phyloP scores from a whole-genome alignment of 2,329 filamentous ascomycete species.

The Nectriaceae sp. region DNA sequence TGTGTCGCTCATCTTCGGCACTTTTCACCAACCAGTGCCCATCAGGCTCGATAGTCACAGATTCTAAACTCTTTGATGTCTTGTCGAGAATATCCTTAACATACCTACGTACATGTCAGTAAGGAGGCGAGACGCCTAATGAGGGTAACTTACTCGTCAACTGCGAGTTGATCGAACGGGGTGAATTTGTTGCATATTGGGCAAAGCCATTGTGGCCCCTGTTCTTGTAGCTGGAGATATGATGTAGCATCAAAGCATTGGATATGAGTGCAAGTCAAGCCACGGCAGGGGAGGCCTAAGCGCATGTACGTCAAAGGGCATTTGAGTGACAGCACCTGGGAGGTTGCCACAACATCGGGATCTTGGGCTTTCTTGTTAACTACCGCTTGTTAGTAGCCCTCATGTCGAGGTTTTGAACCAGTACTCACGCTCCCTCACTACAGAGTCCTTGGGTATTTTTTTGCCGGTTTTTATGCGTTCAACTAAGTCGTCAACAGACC shows the following conservation, averaged over 20 bases:
- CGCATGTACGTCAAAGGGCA: slow-evolving; percentile 88
- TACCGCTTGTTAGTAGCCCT: slow-evolving; percentile 39
- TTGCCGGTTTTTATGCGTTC: slow-evolving; percentile 64
- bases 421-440: slow-evolving; percentile 79
- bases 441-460: slow-evolving; percentile 77
- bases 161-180: slow-evolving; percentile 77
- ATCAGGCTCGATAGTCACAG: slow-evolving; percentile 87
- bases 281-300: slow-evolving; percentile 78
- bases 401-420: slow-evolving; percentile 9
- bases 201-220: slow-evolving; percentile 95
- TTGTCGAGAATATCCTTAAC: slow-evolving; percentile 82
- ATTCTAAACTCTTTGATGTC: slow-evolving; percentile 71
- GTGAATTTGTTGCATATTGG: slow-evolving; percentile 87
- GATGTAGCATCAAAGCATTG: slow-evolving; percentile 94
- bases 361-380: slow-evolving; percentile 82
- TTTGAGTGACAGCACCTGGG: slow-evolving; percentile 85
- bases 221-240: slow-evolving; percentile 91
- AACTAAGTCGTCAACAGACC: slow-evolving; percentile 72
- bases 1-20: slow-evolving; percentile 32
- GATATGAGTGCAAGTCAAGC: slow-evolving; percentile 79
- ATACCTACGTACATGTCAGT: slow-evolving; percentile 56
- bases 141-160: slow-evolving; percentile 71
- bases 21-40: slow-evolving; percentile 68
- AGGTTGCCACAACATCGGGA: slow-evolving; percentile 85
- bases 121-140: neutral